Base-by-base conservation (phyloP, 2,329 filamentous ascomycete genomes). In the Geosmithia flava region DNA sequence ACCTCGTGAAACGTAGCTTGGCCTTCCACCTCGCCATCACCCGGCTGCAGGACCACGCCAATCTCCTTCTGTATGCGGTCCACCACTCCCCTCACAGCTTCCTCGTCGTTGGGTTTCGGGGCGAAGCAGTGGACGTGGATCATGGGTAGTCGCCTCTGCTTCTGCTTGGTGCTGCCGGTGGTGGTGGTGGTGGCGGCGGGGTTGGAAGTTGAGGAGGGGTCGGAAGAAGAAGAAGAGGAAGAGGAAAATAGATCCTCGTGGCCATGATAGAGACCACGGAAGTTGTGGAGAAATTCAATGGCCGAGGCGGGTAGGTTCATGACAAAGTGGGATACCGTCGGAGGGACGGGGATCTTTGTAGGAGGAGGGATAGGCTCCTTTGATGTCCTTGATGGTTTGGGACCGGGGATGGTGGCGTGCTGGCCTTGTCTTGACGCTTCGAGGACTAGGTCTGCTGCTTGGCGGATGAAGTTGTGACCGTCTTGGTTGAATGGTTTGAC, bases 301-400 rank as follows among this genome's bases (percentile, higher is more conserved):
- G 93, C 91, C 1, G 81, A 85, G 1, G 90, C 93, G 1, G 93
- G 93, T 16, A 98, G 82, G 66, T 98, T 98, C 87, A 98, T 96
- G 54, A 97, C 85, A 63, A 90, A 98, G 69, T 97, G 93, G n/a
- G 81, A 76, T 61, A 97, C 87, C 39, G 83, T 82, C 2, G 75
- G 74, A 2, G 91, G 91, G 44, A 89, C 72, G 11, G 71, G 68
- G 27, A 80, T 60, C 52, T 58, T 65, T 53, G 57, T 56, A 20
- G 64, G 62, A 47, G 62, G 57, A 3, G 67, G 67, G 3, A 60
- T 61, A 15, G 64, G 61, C 10, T 46, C 30, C 4, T 30, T 19
- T 59, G 58, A 16, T 64, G 60, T 43, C 47, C 65, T 67, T 11
- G 67, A 63, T 42, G 58, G 58, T 37, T 13, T 37, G 33, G 33